Evolutionary conservation across 2,329 filamentous ascomycete species (phyloP).

Genomic region (Rutstroemia sp.): DNA sequence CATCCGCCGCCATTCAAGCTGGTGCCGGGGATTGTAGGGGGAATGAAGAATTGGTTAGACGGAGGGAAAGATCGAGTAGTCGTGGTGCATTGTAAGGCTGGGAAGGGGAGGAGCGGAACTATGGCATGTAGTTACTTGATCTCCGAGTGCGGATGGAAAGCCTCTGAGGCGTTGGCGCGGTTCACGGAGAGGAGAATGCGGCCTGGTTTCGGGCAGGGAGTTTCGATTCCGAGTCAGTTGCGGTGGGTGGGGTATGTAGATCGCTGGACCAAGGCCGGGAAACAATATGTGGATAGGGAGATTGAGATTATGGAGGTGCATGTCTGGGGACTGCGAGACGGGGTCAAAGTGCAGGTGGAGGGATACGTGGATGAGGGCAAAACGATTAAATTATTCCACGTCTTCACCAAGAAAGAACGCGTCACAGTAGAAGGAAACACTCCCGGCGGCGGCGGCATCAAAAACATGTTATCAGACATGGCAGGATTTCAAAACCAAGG

Average conservation of each 20-base stretch:
- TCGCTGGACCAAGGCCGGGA: constrained; percentile 67
- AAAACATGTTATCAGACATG: constrained; percentile 48
- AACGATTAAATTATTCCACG: constrained; percentile 75
- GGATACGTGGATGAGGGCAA: constrained; percentile 86
- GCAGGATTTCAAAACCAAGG: constrained; percentile 30
- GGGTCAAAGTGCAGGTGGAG: constrained; percentile 80
- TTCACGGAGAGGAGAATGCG: constrained; percentile 86
- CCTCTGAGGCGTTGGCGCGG: constrained; percentile 53
- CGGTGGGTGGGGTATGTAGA: constrained; percentile 86
- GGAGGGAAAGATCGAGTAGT: constrained; percentile 50
- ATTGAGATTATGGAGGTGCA: constrained; percentile 86
- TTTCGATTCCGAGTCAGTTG: constrained; percentile 88
- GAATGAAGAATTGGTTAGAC: constrained; percentile 83
- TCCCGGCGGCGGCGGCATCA: constrained; percentile 41
- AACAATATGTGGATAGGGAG: constrained; percentile 73
- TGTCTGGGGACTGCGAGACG: constrained; percentile 79
- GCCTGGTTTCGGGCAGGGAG: constrained; percentile 77
- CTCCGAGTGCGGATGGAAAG: constrained; percentile 68
- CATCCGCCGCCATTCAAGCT: constrained; percentile 90
- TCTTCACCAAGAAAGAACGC: constrained; percentile 67
- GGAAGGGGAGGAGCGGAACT: constrained; percentile 88
- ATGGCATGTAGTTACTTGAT: constrained; percentile 86
- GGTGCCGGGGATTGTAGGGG: constrained; percentile 81
- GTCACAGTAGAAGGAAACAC: constrained; percentile 54
- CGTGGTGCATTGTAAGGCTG: constrained; percentile 95